Evolutionary conservation across 192 early-diverging fungal species (phyloP).

Genomic region (Helicostylum pulchrum): DNA sequence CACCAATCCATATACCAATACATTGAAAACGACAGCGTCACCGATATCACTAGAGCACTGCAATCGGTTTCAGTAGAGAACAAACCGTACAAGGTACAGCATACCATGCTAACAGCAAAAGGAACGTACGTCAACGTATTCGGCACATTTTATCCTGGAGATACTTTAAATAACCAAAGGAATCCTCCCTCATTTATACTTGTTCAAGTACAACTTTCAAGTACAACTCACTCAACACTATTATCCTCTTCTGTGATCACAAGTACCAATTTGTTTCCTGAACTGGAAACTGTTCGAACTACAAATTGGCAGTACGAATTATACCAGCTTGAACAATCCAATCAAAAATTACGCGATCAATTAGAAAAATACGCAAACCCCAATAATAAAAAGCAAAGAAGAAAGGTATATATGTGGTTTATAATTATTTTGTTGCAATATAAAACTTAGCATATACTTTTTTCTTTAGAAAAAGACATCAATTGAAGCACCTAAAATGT

Average conservation of each 20-base stretch:
- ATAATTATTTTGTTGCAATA: too few relatives aligned
- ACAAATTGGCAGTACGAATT: conserved; percentile 34
- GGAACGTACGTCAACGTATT: conserved; percentile 37
- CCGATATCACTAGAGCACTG: conserved; percentile 35
- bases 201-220: conserved; percentile 16
- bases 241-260: not conserved
- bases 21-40: conserved; percentile 31
- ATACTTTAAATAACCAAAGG: conserved; percentile 12
- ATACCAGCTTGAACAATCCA: conserved; percentile 46
- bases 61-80: conserved; percentile 21
- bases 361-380: conserved; percentile 36
- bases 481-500: conserved; percentile 20
- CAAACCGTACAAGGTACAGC: conserved; percentile 25
- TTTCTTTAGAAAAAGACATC: conserved; percentile 8
- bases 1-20: conserved; percentile 40
- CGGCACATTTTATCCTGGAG: conserved; percentile 42
- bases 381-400: conserved; percentile 31
- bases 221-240: too few relatives aligned
- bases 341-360: conserved; percentile 56
- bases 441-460: too few relatives aligned
- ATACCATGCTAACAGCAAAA: conserved; percentile 37
- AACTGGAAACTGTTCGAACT: conserved; percentile 23
- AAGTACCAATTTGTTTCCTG: conserved; percentile 22
- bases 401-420: too few relatives aligned
- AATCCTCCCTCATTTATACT: conserved; percentile 34